These are phyloP conservation scores for Hemerocallis citrina DNA, from an alignment of 106 monocot species.

Conservation along the genomic window DNA sequence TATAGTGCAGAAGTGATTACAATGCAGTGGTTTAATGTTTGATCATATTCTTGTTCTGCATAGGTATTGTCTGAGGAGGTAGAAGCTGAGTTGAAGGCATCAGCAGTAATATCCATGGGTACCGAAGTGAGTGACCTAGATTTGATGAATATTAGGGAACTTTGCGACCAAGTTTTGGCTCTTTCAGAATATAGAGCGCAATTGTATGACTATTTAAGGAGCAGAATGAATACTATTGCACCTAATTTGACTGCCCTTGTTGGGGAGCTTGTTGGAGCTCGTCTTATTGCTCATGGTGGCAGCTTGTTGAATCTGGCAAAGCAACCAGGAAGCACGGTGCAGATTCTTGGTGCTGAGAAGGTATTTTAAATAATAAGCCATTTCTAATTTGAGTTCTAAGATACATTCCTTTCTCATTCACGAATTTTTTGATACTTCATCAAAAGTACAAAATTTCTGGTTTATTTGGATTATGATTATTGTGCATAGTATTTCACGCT, in stretches of 20 bases:
- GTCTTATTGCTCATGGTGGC: slow-evolving; percentile 95
- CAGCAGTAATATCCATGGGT: slow-evolving; percentile 89
- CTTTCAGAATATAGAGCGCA: slow-evolving; percentile 87
- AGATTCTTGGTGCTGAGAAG: slow-evolving; percentile 98
- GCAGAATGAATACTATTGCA: slow-evolving; percentile 91
- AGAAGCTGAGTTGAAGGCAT: slow-evolving; percentile 74
- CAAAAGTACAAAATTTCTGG: too few species aligned
- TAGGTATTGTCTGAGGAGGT: slow-evolving; percentile 70
- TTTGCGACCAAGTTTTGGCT: slow-evolving; percentile 87
- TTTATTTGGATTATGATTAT: too few species aligned
- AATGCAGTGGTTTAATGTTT: neutral
- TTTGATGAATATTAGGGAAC: slow-evolving; percentile 59
- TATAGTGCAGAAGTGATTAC: too few species aligned
- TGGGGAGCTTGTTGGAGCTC: slow-evolving; percentile 94
- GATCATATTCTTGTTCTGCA: neutral
- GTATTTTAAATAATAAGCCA: slow-evolving; percentile 14
- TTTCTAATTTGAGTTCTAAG: too few species aligned
- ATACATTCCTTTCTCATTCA: too few species aligned
- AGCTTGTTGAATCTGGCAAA: slow-evolving; percentile 86
- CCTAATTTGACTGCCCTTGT: slow-evolving; percentile 93
- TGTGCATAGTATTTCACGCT: too few species aligned
- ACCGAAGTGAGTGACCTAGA: slow-evolving; percentile 90
- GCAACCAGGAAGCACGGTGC: slow-evolving; percentile 92
- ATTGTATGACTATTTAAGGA: slow-evolving; percentile 75
- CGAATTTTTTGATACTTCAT: too few species aligned